Base-by-base conservation (phyloP, 768 basidiomycete genomes). In the Lactifluus hygrophoroides region DNA sequence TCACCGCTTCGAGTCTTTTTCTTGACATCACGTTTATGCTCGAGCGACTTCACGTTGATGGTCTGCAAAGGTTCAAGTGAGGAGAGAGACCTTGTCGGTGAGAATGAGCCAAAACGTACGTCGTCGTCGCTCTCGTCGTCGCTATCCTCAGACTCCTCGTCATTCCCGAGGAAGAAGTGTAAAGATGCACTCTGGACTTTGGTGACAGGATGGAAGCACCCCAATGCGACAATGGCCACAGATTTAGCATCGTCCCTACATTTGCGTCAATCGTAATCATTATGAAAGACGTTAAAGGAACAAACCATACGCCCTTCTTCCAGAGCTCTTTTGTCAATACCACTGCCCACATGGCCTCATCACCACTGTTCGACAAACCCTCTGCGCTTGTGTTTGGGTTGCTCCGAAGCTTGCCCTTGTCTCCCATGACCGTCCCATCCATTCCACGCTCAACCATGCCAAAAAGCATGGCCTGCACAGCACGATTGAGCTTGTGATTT, bases 281-380 rank as follows among this genome's bases (percentile, higher is more conserved):
- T 5, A 21, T 13, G 1, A 45, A 52, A 17, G 27, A 23, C 27
- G 11, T 44, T 46, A 10, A 32, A 40, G 34, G 32, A 28, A 70
- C 76, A 19, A 56, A 86, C 93, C 96, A 99, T 27, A 94, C 80
- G 40, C 85, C 82, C 73, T 94, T 97, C 68, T 81, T 81, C 96
- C 95, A 98, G 14, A 98, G 76, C 66, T 98, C 94, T 70, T 90
- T 89, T 17, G 92, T 90, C 54, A 98, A 73, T 43, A 94, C 86
- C 50, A 99, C 85, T 4, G 96, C 95, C 94, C 95, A 98, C 85
- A 96, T 89, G 3, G 94, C 94, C 65, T 97, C 96, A 32, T 92
- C 89, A 2, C 84, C 83, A 49, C 75, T 77, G 54, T 73, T 70
- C 28, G 71, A 69, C 13, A 71, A 68, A n/a, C 70, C 69, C 58